These are phyloP conservation scores for Zangia roseola DNA, from an alignment of 768 basidiomycete species.

Conservation along the genomic window DNA sequence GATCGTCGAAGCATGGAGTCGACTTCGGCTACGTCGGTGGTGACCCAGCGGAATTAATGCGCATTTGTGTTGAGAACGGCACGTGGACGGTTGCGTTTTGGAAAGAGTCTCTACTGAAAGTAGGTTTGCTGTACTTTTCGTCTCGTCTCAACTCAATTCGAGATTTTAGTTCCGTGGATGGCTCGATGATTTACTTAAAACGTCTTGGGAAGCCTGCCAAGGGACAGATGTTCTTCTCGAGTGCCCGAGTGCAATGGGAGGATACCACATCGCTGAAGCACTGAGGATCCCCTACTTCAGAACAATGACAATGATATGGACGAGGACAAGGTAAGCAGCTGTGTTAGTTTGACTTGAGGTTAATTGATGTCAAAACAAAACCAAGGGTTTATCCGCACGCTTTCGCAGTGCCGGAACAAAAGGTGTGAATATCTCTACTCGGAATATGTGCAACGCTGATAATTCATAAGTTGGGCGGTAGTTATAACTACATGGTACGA, in stretches of 20 bases:
- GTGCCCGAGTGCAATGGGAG: slow-evolving; percentile 96
- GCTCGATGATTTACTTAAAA: slow-evolving; percentile 93
- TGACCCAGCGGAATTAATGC: slow-evolving; percentile 96
- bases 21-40: slow-evolving; percentile 94
- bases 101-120: slow-evolving; percentile 87
- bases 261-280: slow-evolving; percentile 95
- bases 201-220: slow-evolving; percentile 96
- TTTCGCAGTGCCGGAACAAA: slow-evolving; percentile 94
- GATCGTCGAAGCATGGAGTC: slow-evolving; percentile 74
- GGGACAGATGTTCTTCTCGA: slow-evolving; percentile 91
- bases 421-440: slow-evolving; percentile 45
- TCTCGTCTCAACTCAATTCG: slow-evolving; percentile 3
- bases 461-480: slow-evolving; percentile 76
- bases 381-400: slow-evolving; percentile 92
- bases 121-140: slow-evolving; percentile 28
- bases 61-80: slow-evolving; percentile 97
- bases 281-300: slow-evolving; percentile 91
- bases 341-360: not conserved
- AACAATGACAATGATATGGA: slow-evolving; percentile 98
- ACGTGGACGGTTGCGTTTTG: slow-evolving; percentile 95
- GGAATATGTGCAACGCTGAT: slow-evolving; percentile 14
- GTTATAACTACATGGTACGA: slow-evolving; percentile 96
- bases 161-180: slow-evolving; percentile 84
- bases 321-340: slow-evolving; percentile 67
- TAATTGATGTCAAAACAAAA: slow-evolving; percentile 6